A percentile compares a stretch with the other conserved stretches of the same genome.
phyloP scores from a whole-genome alignment of 305 asterid genomes.

The Ajuga reptans region DNA sequence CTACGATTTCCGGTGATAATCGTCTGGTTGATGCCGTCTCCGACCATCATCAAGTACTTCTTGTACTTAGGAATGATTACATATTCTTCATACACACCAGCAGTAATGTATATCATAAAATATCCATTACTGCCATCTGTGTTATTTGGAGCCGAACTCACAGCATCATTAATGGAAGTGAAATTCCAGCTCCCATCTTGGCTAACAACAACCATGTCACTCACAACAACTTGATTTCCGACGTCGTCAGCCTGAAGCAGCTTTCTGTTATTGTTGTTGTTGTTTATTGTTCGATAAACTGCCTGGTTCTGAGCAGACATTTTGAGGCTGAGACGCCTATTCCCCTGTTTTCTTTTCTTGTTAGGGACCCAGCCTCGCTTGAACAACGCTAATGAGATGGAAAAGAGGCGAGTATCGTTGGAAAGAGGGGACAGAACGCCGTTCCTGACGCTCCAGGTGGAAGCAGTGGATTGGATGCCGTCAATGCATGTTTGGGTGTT shows the following conservation, averaged over 20 bases:
- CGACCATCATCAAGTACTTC: constrained; percentile 60
- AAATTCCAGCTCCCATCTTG: constrained; percentile 53
- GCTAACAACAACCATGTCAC: constrained; percentile 45
- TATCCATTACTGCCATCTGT: constrained; percentile 43
- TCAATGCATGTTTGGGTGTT: constrained; percentile 64
- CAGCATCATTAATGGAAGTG: constrained; percentile 51
- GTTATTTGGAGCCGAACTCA: constrained; percentile 49
- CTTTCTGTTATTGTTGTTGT: constrained; percentile 28
- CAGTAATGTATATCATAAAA: constrained; percentile 42
- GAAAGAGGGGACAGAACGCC: constrained; percentile 40
- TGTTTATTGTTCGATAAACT: constrained; percentile 21
- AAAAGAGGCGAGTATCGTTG: constrained; percentile 50
- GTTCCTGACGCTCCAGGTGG: constrained; percentile 44
- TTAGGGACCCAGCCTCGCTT: constrained; percentile 54
- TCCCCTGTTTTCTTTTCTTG: constrained; percentile 13
- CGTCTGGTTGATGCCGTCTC: constrained; percentile 62
- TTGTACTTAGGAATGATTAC: constrained; percentile 47
- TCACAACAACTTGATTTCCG: constrained; percentile 32
- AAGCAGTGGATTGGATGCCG: constrained; percentile 42
- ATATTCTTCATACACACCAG: constrained; percentile 65
- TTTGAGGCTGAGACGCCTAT: constrained; percentile 39
- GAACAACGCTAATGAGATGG: constrained; percentile 56
- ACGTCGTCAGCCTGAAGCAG: constrained; percentile 31
- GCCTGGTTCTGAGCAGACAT: constrained; percentile 30
- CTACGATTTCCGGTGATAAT: constrained; percentile 57